These are phyloP conservation scores for Aureobasidium sp. DNA, from an alignment of 2,329 filamentous ascomycete species.

Conservation along the genomic window DNA sequence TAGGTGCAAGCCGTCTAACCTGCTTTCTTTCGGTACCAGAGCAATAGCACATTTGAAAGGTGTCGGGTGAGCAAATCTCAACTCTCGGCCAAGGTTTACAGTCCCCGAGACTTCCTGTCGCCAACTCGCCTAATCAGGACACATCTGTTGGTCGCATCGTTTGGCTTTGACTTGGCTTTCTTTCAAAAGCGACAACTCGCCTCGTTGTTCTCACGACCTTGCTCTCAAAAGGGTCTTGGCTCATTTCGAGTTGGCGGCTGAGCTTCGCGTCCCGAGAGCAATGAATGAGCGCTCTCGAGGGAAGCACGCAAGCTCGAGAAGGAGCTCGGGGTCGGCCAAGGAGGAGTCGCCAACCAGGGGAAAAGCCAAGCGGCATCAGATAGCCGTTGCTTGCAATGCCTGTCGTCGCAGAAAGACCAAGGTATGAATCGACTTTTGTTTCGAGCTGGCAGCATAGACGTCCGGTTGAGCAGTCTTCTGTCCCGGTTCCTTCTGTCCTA, in stretches of 20 bases:
- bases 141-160: not conserved
- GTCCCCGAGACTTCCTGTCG: not conserved
- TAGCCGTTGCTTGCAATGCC: slow-evolving; percentile 16
- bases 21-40: not conserved
- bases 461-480: not conserved
- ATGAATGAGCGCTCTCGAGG: not conserved
- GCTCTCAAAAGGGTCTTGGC: not conserved
- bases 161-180: not conserved
- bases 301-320: slow-evolving; percentile 14
- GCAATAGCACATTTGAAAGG: not conserved
- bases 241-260: not conserved
- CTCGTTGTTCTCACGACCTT: not conserved
- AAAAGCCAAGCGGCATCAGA: slow-evolving; percentile 15
- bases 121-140: not conserved
- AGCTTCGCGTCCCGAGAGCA: not conserved
- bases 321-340: slow-evolving; percentile 26
- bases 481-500: not conserved
- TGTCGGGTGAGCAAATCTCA: not conserved
- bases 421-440: not conserved
- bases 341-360: slow-evolving; percentile 4
- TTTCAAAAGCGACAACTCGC: not conserved
- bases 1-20: not conserved
- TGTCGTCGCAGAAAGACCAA: slow-evolving; percentile 16
- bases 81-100: not conserved
- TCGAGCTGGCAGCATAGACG: not conserved